A percentile compares a stretch with the other conserved stretches of the same genome.
Conservation (phyloP, 2,329 filamentous ascomycete species). For the Coniochaeta prunicola region DNA sequence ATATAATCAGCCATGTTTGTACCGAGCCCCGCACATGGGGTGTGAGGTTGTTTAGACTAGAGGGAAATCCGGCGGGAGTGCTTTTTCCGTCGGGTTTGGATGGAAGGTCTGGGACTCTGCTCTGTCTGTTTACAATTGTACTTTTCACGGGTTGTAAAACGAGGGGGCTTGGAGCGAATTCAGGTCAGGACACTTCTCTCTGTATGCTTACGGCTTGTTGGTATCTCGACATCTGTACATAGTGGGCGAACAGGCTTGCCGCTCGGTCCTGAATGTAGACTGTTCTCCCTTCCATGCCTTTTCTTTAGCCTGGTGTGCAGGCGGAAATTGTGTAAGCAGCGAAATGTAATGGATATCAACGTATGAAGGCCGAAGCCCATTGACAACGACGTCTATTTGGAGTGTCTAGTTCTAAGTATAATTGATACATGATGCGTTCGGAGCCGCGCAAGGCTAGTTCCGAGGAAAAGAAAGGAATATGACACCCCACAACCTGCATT, state of each 20-base stretch:
- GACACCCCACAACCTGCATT: no score
- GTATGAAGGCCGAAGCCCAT: no score
- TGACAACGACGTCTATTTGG: no score
- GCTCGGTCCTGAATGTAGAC: not conserved
- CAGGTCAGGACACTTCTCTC: not conserved
- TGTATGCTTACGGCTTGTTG: not conserved
- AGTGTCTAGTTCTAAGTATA: no score
- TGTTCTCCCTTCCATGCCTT: not conserved
- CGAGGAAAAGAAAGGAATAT: no score
- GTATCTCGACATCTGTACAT: not conserved
- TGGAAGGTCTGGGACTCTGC: not conserved
- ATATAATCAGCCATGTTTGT: slow-evolving; percentile 40
- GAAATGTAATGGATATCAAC: not conserved
- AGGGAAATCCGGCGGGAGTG: not conserved
- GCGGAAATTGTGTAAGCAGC: not conserved
- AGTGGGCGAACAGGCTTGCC: not conserved
- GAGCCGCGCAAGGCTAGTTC: no score
- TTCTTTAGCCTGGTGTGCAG: not conserved
- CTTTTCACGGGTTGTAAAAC: not conserved
- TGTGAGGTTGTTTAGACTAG: not conserved
- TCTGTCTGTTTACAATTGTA: not conserved
- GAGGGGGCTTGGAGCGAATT: not conserved
- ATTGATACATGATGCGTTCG: no score
- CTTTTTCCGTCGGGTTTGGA: not conserved
- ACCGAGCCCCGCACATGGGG: not conserved